phyloP scores from a whole-genome alignment of 2,329 filamentous ascomycete genomes.

The Fusarium redolens region DNA sequence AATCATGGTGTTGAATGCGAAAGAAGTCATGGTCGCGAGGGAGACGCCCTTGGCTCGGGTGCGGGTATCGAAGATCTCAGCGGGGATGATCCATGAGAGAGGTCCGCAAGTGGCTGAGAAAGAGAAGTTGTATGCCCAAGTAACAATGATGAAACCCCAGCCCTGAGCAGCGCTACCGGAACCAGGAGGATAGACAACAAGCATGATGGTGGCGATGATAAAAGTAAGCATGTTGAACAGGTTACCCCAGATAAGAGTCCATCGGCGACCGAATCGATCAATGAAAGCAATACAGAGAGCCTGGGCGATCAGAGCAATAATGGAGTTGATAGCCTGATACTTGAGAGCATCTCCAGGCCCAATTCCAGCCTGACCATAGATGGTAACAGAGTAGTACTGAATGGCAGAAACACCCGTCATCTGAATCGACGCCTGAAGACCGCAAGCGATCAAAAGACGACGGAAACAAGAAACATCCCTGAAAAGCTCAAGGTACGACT shows the following conservation, averaged over 20 bases:
- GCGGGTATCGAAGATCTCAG: conserved; percentile 82
- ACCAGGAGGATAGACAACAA: conserved; percentile 67
- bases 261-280: conserved; percentile 76
- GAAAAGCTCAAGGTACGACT: conserved; percentile 78
- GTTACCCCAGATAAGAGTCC: conserved; percentile 79
- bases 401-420: conserved; percentile 83
- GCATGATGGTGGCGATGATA: conserved; percentile 70
- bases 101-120: conserved; percentile 79
- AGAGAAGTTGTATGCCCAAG: conserved; percentile 84
- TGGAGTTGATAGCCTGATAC: conserved; percentile 80
- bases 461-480: conserved; percentile 71
- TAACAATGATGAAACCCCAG: conserved; percentile 79
- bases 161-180: conserved; percentile 60
- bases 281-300: conserved; percentile 75
- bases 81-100: conserved; percentile 69
- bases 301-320: conserved; percentile 77
- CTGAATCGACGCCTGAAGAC: conserved; percentile 77
- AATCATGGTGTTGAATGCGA: conserved; percentile 83
- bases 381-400: conserved; percentile 77
- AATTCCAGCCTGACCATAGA: conserved; percentile 78
- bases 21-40: conserved; percentile 77
- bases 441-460: conserved; percentile 75
- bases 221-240: conserved; percentile 77
- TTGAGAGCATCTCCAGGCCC: conserved; percentile 71
- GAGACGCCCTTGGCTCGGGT: conserved; percentile 80